Percentiles rank a stretch among this genome's conserved stretches.
These are phyloP conservation scores for Ophiostoma tasmaniense DNA, from an alignment of 2,329 filamentous ascomycete genomes.

Conservation along the genomic window DNA sequence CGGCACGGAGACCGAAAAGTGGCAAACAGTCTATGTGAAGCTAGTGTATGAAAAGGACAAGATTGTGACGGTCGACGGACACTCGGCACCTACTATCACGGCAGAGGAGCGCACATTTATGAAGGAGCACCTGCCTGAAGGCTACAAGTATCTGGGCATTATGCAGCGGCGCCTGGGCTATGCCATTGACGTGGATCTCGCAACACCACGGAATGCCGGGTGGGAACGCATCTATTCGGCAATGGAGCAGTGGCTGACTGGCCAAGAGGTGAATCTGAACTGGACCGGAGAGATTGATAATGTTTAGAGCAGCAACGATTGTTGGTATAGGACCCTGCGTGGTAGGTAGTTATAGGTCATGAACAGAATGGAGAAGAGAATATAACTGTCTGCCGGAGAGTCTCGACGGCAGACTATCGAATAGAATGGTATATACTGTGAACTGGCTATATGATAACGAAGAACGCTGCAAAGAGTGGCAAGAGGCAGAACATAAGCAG, in stretches of 20 bases:
- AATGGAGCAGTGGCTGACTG: slow-evolving; percentile 34
- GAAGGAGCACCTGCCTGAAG: slow-evolving; percentile 32
- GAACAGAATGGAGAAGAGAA: neutral
- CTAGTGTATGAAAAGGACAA: slow-evolving; percentile 44
- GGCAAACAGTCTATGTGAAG: slow-evolving; percentile 39
- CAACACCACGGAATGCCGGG: slow-evolving; percentile 31
- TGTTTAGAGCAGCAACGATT: neutral
- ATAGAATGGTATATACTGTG: slow-evolving; percentile 4
- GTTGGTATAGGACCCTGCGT: neutral
- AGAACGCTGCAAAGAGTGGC: neutral
- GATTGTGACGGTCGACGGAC: slow-evolving; percentile 38
- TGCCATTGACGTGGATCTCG: slow-evolving; percentile 33
- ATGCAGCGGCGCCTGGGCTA: slow-evolving; percentile 40
- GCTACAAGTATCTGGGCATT: slow-evolving; percentile 39
- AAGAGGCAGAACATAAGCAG: neutral
- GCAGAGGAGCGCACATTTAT: slow-evolving; percentile 30
- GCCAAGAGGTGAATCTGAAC: neutral
- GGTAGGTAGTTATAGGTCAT: neutral
- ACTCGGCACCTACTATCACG: slow-evolving; percentile 31
- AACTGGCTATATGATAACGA: neutral
- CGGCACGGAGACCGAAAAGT: slow-evolving; percentile 18
- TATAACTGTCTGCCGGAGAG: neutral
- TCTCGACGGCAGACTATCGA: slow-evolving; percentile 7
- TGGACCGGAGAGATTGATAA: neutral
- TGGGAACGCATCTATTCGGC: slow-evolving; percentile 36